Conservation (phyloP, 1,284 basidiomycete species). For the Rhodotorula sp. region DNA sequence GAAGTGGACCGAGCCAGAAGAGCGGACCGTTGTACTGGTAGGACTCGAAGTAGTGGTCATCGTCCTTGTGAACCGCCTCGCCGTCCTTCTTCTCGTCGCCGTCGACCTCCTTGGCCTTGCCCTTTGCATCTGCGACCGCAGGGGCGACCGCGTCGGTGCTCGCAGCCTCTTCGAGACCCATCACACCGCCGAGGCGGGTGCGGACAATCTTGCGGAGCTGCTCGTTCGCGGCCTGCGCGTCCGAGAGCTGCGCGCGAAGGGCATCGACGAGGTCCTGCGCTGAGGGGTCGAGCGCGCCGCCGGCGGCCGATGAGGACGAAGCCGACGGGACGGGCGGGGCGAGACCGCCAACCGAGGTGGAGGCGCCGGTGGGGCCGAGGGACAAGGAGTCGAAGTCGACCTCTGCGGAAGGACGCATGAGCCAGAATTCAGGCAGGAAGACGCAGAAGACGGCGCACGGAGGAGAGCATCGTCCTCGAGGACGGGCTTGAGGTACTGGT, state of each 20-base stretch:
- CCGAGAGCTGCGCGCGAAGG: constrained; percentile 39
- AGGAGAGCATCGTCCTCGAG: constrained; percentile 82
- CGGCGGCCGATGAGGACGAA: background rate
- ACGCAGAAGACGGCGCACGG: constrained; percentile 60
- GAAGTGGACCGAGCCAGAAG: too few relatives aligned
- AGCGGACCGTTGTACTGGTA: constrained; percentile 83
- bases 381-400: constrained; percentile 60
- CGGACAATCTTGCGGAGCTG: constrained; percentile 34
- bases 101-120: constrained; percentile 47
- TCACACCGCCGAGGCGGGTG: constrained; percentile 29
- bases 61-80: constrained; percentile 59
- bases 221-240: constrained; percentile 33
- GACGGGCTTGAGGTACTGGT: constrained; percentile 75
- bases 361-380: constrained; percentile 11
- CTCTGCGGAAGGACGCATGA: constrained; percentile 53
- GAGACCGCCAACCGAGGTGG: constrained; percentile 3
- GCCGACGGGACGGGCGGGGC: constrained; percentile 3
- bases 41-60: constrained; percentile 91
- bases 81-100: constrained; percentile 15
- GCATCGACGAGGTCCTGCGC: constrained; percentile 33
- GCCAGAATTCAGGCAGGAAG: background rate
- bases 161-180: constrained; percentile 26
- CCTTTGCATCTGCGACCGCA: constrained; percentile 29
- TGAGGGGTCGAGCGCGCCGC: constrained; percentile 13
- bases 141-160: constrained; percentile 3